Evolutionary conservation across 345 rosid genomes (phyloP).

Genomic region (Sonneratia caseolaris): DNA sequence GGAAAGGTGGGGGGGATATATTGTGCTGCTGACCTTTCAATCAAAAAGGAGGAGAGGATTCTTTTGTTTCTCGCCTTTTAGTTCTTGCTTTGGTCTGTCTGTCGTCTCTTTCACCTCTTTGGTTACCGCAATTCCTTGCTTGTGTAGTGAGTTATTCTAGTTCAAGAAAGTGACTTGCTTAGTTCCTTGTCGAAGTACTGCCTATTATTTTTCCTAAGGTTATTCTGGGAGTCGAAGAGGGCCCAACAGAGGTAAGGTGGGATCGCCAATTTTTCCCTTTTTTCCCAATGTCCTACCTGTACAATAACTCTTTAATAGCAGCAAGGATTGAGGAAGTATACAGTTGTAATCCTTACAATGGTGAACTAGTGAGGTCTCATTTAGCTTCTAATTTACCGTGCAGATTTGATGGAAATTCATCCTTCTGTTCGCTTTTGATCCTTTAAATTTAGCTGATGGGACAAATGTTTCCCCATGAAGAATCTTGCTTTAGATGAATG

Average conservation of each 20-base stretch:
- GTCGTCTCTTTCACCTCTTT: slow-evolving; percentile 13
- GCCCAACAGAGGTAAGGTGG: slow-evolving; percentile 20
- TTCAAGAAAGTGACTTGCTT: slow-evolving; percentile 2
- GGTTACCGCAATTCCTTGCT: not conserved
- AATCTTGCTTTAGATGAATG: not conserved
- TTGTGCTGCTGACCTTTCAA: slow-evolving; percentile 18
- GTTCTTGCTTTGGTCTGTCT: slow-evolving; percentile 7
- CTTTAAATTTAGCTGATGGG: not conserved
- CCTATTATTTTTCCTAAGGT: slow-evolving; percentile 14
- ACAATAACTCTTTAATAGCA: slow-evolving; percentile 28
- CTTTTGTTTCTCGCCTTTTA: slow-evolving; percentile 11
- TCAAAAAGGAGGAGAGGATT: slow-evolving; percentile 10
- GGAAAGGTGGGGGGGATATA: slow-evolving; percentile 12
- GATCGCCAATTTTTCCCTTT: slow-evolving; percentile 19
- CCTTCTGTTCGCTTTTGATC: not conserved
- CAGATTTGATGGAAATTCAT: not conserved
- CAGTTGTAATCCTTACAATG: slow-evolving; percentile 20
- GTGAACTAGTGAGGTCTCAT: not conserved
- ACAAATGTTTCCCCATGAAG: not conserved
- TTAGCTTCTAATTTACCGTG: not conserved
- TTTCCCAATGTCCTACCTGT: slow-evolving; percentile 33
- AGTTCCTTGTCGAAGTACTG: not conserved
- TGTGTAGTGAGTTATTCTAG: slow-evolving; percentile 2
- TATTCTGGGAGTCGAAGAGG: slow-evolving; percentile 17
- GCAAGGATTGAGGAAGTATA: slow-evolving; percentile 16